Evolutionary conservation across 2,329 filamentous ascomycete genomes (phyloP), one percentile per base, ranked within the genome.

Genomic region (Trichothecium sympodiale): DNA sequence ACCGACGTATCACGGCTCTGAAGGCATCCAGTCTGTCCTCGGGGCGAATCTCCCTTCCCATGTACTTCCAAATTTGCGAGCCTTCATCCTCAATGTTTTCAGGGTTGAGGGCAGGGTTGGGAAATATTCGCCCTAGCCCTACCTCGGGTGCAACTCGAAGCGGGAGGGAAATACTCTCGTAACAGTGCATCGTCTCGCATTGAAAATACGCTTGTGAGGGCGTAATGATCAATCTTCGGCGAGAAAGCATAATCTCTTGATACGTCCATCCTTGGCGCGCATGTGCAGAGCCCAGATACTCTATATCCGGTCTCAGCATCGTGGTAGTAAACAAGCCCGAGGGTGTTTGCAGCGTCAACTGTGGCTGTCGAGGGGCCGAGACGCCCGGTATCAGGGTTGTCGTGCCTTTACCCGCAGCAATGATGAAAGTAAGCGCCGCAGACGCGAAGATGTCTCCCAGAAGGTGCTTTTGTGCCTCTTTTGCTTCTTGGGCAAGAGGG

Each of bases 191-290:
- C 8, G 48, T 41, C 20, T 51, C 49, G 41, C 58, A 61, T 36
- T 61, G 58, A 32, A 58, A 61, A 41, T 61, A 61, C 4, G 49
- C 47, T 41, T 61, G 58, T 3, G 53, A 57, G 10, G 51, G 46
- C 3, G 56, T 60, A 31, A 61, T 55, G 17, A 60, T 46, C 18
- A 61, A 52, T 9, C 56, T 50, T 5, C 56, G 51, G 6, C 51
- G 50, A 3, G 57, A 50, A 20, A 60, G 43, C 5, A 59, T 45
- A 8, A 56, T 56, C 38, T 61, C 55, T 38, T 60, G 56, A 27
- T 53, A 56, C 12, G 57, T 59, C 53, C 55, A 57, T 10, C 51
- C 56, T 16, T 52, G 49, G 4, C 51, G 44, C 10, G 54, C 51
- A 57, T 58, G 60, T 27, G 44, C 47, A 10, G 57, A 60, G 33